A percentile compares a stretch with the other conserved stretches of the same genome.
Evolutionary conservation across 345 rosid species (phyloP).

Genomic region (Fremontodendron californicum): DNA sequence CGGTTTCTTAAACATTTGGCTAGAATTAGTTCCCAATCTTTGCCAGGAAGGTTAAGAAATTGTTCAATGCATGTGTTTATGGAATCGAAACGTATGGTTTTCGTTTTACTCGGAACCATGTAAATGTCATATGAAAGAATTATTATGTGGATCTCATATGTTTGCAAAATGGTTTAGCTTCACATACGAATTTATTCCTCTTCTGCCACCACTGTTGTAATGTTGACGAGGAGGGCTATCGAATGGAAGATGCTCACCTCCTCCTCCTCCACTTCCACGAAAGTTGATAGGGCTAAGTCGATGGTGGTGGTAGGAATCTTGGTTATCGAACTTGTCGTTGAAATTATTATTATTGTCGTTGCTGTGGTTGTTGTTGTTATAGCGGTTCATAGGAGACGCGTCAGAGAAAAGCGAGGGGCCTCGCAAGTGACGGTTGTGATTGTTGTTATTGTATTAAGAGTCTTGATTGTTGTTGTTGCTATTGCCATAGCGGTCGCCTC

Average conservation of each 20-base stretch:
- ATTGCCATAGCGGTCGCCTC: constrained; percentile 61
- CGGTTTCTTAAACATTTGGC: too few species aligned
- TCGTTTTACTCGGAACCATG: too few species aligned
- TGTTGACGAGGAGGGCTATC: constrained; percentile 56
- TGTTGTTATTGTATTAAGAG: constrained; percentile 30
- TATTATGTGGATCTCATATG: too few species aligned
- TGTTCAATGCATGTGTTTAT: too few species aligned
- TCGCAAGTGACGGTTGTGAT: constrained; percentile 28
- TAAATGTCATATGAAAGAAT: too few species aligned
- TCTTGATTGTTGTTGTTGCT: constrained; percentile 30
- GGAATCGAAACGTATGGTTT: too few species aligned
- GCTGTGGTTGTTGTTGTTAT: too few species aligned
- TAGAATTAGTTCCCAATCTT: too few species aligned
- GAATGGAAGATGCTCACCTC: constrained; percentile 43
- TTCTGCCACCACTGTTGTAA: constrained; percentile 18
- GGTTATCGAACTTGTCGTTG: constrained; percentile 33
- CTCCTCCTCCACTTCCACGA: constrained; percentile 35
- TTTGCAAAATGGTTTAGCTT: too few species aligned
- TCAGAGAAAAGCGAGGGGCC: constrained; percentile 49
- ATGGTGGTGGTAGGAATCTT: constrained; percentile 35
- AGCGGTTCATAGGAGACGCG: constrained; percentile 34
- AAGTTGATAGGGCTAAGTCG: constrained; percentile 64
- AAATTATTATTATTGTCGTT: constrained; percentile 9
- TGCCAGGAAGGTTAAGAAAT: too few species aligned
- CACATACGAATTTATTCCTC: too few species aligned